Percentiles rank a stretch among this genome's conserved stretches.
These are phyloP conservation scores for Nepenthes alata DNA, from an alignment of 179 eudicot genomes.

Conservation along the genomic window DNA sequence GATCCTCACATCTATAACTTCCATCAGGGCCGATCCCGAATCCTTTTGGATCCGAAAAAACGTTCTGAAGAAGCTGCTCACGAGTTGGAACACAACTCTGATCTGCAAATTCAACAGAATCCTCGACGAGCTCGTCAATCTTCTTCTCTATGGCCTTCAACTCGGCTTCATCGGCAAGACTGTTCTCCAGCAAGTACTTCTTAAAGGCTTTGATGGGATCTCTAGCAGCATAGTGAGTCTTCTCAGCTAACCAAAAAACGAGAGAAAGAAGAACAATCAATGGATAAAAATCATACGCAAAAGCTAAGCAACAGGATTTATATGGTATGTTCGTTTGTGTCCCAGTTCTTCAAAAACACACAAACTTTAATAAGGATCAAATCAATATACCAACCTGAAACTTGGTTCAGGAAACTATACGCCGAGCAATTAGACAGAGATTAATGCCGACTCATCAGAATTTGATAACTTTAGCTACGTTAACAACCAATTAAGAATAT, in stretches of 20 bases:
- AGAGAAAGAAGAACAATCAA: background rate
- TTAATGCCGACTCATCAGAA: no score
- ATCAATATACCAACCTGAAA: no score
- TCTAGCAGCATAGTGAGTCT: conserved; percentile 66
- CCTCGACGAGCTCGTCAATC: conserved; percentile 75
- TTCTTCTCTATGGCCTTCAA: conserved; percentile 77
- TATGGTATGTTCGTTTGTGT: no score
- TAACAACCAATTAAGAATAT: no score
- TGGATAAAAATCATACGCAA: no score
- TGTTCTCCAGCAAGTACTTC: conserved; percentile 66
- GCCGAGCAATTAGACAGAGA: no score
- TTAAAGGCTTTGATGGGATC: conserved; percentile 70
- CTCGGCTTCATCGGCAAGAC: conserved; percentile 60
- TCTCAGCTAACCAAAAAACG: conserved; percentile 49
- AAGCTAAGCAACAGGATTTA: no score
- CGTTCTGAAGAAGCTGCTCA: conserved; percentile 81
- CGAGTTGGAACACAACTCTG: conserved; percentile 60
- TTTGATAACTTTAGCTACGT: no score
- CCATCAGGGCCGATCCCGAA: conserved; percentile 78
- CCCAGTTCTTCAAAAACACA: no score
- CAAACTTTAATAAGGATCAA: no score
- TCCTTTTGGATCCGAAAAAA: conserved; percentile 84
- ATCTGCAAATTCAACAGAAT: conserved; percentile 81
- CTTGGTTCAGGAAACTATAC: no score
- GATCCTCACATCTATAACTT: conserved; percentile 35